Conservation (phyloP, 345 rosid genomes). For the Rhizophora mangle region DNA sequence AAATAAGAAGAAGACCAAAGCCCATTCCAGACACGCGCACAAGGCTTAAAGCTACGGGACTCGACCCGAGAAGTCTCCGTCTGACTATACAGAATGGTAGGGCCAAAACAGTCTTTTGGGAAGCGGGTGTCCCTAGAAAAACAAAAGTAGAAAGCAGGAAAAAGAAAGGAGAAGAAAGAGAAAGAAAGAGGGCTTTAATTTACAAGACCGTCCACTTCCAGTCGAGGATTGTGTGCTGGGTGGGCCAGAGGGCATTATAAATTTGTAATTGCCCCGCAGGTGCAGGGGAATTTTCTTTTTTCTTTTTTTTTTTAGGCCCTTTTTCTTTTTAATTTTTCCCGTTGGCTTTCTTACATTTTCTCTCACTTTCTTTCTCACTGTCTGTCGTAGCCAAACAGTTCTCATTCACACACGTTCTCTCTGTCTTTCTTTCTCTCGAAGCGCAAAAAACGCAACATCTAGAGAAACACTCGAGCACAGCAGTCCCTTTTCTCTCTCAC, state of each 20-base stretch:
- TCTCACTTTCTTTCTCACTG: conserved; percentile 27
- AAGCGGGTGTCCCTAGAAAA: conserved; percentile 29
- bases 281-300: conserved; percentile 23
- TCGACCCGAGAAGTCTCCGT: background rate
- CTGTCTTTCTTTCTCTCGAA: background rate
- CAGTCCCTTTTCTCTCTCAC: background rate
- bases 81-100: conserved; percentile 1
- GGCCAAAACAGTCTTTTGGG: conserved; percentile 22
- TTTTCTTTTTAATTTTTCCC: conserved; percentile 9
- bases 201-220: no score
- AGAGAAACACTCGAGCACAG: background rate
- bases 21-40: background rate
- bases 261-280: conserved; percentile 6
- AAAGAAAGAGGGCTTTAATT: background rate
- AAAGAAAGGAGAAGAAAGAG: background rate
- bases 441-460: background rate
- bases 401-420: background rate
- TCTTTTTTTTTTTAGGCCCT: conserved; percentile 11
- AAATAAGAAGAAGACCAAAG: background rate
- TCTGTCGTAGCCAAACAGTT: conserved; percentile 77
- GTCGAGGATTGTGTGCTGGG: background rate
- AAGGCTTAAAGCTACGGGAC: background rate
- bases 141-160: background rate
- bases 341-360: conserved; percentile 20
- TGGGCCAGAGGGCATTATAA: conserved; percentile 18